Percentiles rank a stretch among this genome's conserved stretches.
Conservation (phyloP, 495 filamentous ascomycete species). For the Penicillium argentinense region DNA sequence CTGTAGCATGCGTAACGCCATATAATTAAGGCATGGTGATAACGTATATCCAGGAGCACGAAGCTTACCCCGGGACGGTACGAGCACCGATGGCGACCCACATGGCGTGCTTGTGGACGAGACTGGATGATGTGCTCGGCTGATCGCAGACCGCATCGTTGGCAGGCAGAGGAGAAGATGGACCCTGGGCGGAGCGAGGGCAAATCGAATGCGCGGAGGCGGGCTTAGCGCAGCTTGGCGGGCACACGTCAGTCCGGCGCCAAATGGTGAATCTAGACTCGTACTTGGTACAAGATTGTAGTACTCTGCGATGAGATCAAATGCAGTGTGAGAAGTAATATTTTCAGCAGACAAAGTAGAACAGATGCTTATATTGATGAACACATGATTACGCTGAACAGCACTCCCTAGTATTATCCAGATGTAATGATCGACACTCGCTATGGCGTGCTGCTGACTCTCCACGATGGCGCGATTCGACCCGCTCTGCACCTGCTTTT, state of each 20-base stretch:
- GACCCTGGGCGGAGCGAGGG: no score
- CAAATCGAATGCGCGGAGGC: no score
- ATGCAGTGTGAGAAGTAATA: no score
- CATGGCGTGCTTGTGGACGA: no score
- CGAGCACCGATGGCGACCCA: neutral
- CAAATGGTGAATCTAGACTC: slow-evolving; percentile 7
- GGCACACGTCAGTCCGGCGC: slow-evolving; percentile 10
- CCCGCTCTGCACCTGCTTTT: slow-evolving; percentile 10
- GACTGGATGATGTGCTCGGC: no score
- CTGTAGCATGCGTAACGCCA: neutral
- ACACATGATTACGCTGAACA: no score
- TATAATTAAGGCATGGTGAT: slow-evolving; percentile 1
- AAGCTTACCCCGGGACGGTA: neutral
- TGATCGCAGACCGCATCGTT: no score
- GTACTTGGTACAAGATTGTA: neutral
- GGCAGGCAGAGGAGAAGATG: neutral
- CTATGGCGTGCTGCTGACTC: slow-evolving; percentile 24
- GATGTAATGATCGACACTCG: slow-evolving; percentile 16
- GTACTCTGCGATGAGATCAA: no score
- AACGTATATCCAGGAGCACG: no score
- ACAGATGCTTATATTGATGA: no score
- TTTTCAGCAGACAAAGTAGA: no score
- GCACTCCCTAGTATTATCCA: no score
- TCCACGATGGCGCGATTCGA: slow-evolving; percentile 23
- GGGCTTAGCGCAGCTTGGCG: slow-evolving; percentile 17